phyloP scores from a whole-genome alignment of 2,329 filamentous ascomycete species.

The Colletotrichum gloeosporioides region DNA sequence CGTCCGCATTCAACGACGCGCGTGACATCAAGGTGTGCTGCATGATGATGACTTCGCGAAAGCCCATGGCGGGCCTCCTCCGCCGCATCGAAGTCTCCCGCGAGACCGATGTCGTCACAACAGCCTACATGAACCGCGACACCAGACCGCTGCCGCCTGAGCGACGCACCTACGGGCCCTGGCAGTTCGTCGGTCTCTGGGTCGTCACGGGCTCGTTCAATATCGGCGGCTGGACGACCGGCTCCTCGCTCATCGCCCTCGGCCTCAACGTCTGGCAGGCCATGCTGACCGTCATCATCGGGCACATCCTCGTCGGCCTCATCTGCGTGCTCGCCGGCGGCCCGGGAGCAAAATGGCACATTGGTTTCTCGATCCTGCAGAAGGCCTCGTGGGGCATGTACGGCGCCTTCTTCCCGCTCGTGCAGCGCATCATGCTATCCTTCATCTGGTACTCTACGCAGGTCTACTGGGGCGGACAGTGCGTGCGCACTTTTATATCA shows the following conservation, averaged over 20 bases:
- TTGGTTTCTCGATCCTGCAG: conserved; percentile 31
- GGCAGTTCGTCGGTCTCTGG: conserved; percentile 36
- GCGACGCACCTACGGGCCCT: conserved; percentile 34
- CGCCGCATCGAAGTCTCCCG: conserved; percentile 27
- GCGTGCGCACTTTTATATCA: conserved; percentile 26
- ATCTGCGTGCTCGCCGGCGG: conserved; percentile 30
- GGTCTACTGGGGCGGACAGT: conserved; percentile 30
- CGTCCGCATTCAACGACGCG: neutral
- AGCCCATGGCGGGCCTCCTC: conserved; percentile 2
- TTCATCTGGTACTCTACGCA: conserved; percentile 31
- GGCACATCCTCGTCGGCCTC: conserved; percentile 27
- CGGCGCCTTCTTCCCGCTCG: conserved; percentile 30
- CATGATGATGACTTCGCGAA: neutral
- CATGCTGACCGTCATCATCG: conserved; percentile 29
- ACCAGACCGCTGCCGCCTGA: conserved; percentile 32
- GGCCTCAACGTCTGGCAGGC: conserved; percentile 32
- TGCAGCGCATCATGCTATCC: conserved; percentile 27
- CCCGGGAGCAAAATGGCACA: conserved; percentile 31
- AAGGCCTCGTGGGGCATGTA: conserved; percentile 31
- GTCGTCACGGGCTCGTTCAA: conserved; percentile 38
- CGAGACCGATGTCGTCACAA: conserved; percentile 26
- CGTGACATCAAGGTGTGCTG: neutral
- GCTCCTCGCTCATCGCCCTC: conserved; percentile 31
- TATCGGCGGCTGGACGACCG: conserved; percentile 37
- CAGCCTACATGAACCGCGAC: conserved; percentile 32